Percentiles rank a stretch among this genome's conserved stretches.
These are phyloP conservation scores for Ustilago xerochloae DNA, from an alignment of 1,284 basidiomycete species.

Conservation along the genomic window DNA sequence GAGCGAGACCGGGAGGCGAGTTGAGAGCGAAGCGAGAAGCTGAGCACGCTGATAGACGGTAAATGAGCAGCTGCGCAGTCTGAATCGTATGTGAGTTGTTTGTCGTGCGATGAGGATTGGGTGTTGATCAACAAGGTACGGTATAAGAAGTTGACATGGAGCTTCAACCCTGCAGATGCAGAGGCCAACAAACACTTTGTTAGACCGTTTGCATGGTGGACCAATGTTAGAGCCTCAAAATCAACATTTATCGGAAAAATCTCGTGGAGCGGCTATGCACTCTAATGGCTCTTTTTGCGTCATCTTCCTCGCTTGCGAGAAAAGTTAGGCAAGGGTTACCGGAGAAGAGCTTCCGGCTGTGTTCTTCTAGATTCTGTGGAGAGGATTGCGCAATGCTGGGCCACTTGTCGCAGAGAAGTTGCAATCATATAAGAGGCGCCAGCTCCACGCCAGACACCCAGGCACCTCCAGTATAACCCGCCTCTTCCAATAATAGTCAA, in stretches of 20 bases:
- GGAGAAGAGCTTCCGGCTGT: not conserved
- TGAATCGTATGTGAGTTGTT: too few relatives aligned
- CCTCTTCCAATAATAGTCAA: too few relatives aligned
- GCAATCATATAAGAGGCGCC: too few relatives aligned
- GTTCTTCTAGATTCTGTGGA: not conserved
- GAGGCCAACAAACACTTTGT: not conserved
- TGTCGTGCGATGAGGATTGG: not conserved
- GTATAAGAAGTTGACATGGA: not conserved
- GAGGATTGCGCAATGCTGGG: not conserved
- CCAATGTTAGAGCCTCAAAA: not conserved
- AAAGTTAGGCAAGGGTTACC: not conserved
- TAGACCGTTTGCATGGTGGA: not conserved
- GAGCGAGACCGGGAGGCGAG: not conserved
- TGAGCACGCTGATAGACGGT: too few relatives aligned
- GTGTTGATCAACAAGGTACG: not conserved
- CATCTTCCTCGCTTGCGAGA: not conserved
- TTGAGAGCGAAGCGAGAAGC: too few relatives aligned
- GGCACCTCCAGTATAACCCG: too few relatives aligned
- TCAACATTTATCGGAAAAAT: not conserved
- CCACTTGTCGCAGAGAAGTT: not conserved
- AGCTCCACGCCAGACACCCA: too few relatives aligned
- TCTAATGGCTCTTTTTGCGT: not conserved
- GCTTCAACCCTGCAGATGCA: not conserved
- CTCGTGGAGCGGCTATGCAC: slow-evolving; percentile 19
- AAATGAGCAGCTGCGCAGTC: too few relatives aligned